Evolutionary conservation across 2,329 filamentous ascomycete genomes (phyloP).

Genomic region (Epichloe scottii): DNA sequence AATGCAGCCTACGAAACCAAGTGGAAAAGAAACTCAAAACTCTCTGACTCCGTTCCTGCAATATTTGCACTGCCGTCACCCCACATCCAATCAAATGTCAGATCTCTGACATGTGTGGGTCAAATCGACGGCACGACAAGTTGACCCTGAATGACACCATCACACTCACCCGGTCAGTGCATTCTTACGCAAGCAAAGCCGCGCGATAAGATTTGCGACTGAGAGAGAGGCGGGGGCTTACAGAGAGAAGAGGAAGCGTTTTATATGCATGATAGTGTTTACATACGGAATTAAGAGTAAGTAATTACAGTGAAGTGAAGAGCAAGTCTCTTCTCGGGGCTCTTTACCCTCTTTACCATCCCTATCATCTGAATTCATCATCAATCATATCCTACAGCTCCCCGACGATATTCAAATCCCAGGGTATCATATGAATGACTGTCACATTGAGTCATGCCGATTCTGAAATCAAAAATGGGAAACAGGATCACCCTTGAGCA

Average conservation of each 20-base stretch:
- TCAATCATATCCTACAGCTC: background rate
- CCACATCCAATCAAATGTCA: slow-evolving; percentile 1
- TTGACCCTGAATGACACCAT: slow-evolving; percentile 10
- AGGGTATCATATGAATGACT: background rate
- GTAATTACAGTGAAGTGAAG: background rate
- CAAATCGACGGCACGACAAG: slow-evolving; percentile 5
- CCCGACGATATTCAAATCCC: background rate
- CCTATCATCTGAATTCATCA: background rate
- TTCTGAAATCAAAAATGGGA: background rate
- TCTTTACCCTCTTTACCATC: background rate
- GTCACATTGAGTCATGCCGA: background rate
- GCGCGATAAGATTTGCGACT: background rate
- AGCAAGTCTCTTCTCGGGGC: background rate
- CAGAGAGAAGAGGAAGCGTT: background rate
- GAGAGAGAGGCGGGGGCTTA: too few species aligned
- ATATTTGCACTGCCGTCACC: background rate
- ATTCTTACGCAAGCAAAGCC: background rate
- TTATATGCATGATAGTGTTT: background rate
- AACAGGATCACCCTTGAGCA: too few species aligned
- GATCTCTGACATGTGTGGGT: slow-evolving; percentile 1
- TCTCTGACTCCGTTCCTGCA: background rate
- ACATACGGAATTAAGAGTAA: background rate
- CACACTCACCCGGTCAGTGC: background rate
- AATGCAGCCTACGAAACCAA: background rate
- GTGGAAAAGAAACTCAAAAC: background rate